Evolutionary conservation across 2,329 filamentous ascomycete species (phyloP).

Genomic region (Diplodia sapinea): DNA sequence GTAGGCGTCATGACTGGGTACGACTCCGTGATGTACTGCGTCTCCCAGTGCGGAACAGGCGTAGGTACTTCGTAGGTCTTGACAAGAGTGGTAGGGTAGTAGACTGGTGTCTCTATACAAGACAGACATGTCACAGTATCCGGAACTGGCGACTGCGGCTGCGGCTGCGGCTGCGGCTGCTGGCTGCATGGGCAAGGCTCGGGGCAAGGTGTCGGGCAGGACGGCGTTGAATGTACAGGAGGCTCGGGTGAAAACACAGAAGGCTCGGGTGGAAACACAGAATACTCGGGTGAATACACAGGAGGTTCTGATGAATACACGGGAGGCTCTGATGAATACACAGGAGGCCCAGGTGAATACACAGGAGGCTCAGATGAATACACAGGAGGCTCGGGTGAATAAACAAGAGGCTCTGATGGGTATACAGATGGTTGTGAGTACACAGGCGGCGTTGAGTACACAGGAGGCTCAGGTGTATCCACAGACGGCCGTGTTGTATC

Average conservation of each 20-base stretch:
- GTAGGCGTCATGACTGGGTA: background rate
- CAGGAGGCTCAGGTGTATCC: background rate
- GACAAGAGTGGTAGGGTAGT: background rate
- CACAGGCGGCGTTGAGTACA: background rate
- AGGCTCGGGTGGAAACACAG: too few relatives aligned
- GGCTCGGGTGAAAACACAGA: background rate
- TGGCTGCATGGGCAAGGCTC: background rate
- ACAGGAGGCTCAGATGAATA: too few relatives aligned
- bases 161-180: background rate
- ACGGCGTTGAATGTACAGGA: background rate
- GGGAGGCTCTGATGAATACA: too few relatives aligned
- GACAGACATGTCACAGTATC: conserved; percentile 1
- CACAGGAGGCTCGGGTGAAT: too few relatives aligned
- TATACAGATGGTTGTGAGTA: background rate
- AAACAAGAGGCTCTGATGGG: too few relatives aligned
- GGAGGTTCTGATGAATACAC: too few relatives aligned
- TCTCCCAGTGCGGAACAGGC: background rate
- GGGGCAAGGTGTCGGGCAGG: background rate
- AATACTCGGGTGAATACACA: too few relatives aligned
- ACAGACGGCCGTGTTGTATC: background rate
- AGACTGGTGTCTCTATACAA: background rate
- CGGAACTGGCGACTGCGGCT: background rate
- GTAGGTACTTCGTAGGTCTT: background rate
- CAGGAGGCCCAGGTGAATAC: too few relatives aligned
- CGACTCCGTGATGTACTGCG: background rate